Evolutionary conservation across 2,329 filamentous ascomycete genomes (phyloP).

Genomic region (Orbilia ellipsospora): DNA sequence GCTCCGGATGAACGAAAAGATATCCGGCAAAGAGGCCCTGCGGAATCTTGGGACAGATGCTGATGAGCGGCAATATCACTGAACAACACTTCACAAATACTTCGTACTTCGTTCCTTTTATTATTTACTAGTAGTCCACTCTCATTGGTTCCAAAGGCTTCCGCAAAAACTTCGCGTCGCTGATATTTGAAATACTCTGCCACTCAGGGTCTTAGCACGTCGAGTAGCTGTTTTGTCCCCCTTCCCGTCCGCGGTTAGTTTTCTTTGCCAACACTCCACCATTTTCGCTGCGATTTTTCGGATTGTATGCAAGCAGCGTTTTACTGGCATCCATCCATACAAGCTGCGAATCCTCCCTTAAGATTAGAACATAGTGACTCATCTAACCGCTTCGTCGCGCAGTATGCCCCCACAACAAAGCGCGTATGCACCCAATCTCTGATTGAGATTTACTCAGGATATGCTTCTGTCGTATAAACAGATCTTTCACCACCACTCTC

Average conservation of each 20-base stretch:
- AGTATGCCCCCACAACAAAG: background rate
- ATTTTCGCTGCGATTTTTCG: background rate
- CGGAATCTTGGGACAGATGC: too few relatives aligned
- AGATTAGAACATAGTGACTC: background rate
- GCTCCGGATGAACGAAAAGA: too few relatives aligned
- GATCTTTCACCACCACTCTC: conserved; percentile 5
- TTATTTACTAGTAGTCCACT: too few relatives aligned
- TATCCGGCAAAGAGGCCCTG: too few relatives aligned
- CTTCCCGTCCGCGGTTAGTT: background rate
- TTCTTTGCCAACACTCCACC: background rate
- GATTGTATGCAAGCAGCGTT: background rate
- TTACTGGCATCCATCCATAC: conserved; percentile 3
- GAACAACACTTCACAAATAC: too few relatives aligned
- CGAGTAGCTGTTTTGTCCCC: background rate
- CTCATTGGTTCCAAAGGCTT: too few relatives aligned
- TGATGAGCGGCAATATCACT: too few relatives aligned
- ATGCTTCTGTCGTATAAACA: background rate
- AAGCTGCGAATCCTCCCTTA: background rate
- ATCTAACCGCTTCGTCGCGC: conserved; percentile 1
- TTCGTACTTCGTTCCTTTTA: too few relatives aligned
- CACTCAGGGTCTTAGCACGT: background rate
- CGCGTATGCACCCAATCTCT: background rate
- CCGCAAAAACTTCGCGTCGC: too few relatives aligned
- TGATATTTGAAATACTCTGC: background rate
- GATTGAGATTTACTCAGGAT: background rate